Base-by-base conservation (phyloP, 2,329 filamentous ascomycete genomes). In the Ophiosphaerella korrae region DNA sequence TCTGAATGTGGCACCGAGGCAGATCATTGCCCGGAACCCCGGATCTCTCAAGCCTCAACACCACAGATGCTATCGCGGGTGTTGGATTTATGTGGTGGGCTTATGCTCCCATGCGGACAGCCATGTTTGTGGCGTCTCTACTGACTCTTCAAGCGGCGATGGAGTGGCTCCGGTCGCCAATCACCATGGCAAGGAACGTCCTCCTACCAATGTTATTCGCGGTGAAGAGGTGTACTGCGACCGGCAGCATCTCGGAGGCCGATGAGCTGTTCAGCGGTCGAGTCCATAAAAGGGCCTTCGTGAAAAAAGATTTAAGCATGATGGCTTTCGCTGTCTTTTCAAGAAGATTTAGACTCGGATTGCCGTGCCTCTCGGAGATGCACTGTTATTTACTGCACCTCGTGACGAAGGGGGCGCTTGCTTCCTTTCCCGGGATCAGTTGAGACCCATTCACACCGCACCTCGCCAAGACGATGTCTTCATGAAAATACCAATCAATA, bases 201-300 rank as follows among this genome's bases (percentile, higher is more conserved):
- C 35, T 58, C 54, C 62, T 54, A 40, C 47, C 33, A 39, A 42
- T 57, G 53, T 62, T 48, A 67, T 67, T 66, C 60, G 64, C 45
- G 45, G 56, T 45, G 18, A 47, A 40, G 45, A 46, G 42, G 54
- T 52, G 34, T 52, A 55, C 45, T 53, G 48, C 55, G 24, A 42
- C 57, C 63, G 63, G 64, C 62, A 53, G 53, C 55, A 64, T 60
- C 55, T 67, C 65, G 67, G 63, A 59, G 54, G 45, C 44, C 46
- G 54, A 45, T 42, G 38, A 48, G 49, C 45, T 43, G 50, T 55
- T 51, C 56, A 49, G 48, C 45, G 45, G 57, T 52, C 52, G 59
- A 57, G 60, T 58, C 67, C 64, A 67, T 51, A 71, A 62, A 71
- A 68, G 68, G 68, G 63, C 68, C 70, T 71, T 72, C 66, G 59